phyloP scores from a whole-genome alignment of 805 yeast species.

The Sugiyamaella marilandica region DNA sequence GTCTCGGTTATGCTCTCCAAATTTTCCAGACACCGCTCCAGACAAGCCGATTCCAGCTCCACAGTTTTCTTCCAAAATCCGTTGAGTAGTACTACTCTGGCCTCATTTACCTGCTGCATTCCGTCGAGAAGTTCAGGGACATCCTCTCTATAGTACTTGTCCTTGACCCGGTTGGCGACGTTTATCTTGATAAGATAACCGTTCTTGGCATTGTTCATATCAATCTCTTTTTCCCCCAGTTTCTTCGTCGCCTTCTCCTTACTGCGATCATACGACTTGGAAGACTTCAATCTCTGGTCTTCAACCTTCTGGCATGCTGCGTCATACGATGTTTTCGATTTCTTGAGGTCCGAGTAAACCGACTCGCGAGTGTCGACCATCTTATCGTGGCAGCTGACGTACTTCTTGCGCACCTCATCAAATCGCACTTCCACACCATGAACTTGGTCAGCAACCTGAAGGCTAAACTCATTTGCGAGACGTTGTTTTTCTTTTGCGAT shows the following conservation, averaged over 20 bases:
- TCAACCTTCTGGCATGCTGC: constrained; percentile 77
- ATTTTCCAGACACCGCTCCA: constrained; percentile 40
- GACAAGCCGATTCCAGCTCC: constrained; percentile 52
- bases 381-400: constrained; percentile 57
- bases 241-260: constrained; percentile 42
- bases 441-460: constrained; percentile 59
- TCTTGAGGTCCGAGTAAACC: constrained; percentile 52
- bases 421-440: constrained; percentile 48
- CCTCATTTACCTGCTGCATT: constrained; percentile 80
- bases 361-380: constrained; percentile 44
- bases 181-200: constrained; percentile 73
- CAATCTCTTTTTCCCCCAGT: constrained; percentile 57
- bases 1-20: constrained; percentile 51
- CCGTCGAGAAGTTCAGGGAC: constrained; percentile 82
- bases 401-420: constrained; percentile 49
- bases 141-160: constrained; percentile 89
- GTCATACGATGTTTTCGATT: constrained; percentile 75
- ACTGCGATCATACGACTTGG: constrained; percentile 37
- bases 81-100: constrained; percentile 67
- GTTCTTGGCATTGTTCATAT: constrained; percentile 88
- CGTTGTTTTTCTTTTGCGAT: constrained; percentile 62
- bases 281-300: constrained; percentile 65
- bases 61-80: constrained; percentile 59
- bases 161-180: constrained; percentile 85
- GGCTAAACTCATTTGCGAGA: constrained; percentile 55